Evolutionary conservation across 306 rosid species (phyloP), one percentile per base, ranked within the genome.

Genomic region (Amphicarpaea edgeworthii): DNA sequence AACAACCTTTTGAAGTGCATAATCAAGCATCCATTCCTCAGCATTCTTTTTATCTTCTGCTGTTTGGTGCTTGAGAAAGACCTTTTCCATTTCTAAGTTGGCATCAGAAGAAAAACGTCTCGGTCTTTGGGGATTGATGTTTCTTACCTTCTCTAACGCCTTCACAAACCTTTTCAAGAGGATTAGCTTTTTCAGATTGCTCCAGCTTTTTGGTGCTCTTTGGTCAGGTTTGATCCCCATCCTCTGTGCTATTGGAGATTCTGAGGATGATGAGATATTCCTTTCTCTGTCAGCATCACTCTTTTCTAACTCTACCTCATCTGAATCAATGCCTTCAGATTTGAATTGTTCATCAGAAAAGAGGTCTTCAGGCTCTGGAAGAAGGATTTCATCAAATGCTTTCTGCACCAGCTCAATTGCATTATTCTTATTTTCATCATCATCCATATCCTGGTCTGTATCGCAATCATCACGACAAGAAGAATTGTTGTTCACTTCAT

Each of bases 11-110:
- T 86, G 97, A 75, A 95, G 86, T 68, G 99, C 99, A 69, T 79
- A 72, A 78, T 95, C 97, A 63, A 95, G 92, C 97, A 92, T 92
- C 97, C 97, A 95, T 78, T 95, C 96, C 84, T 92, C 97, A 4
- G 84, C 76, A 46, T 85, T 89, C 60, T 82, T 90, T 32, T 68
- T 85, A 76, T 88, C 85, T 49, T 86, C 93, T 1, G 75, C 72
- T 40, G 69, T 85, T 78, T 79, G 91, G 73, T n/a, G 90, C 83
- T 83, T 87, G 42, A 92, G 91, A 77, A 38, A 60, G 76, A 89
- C 87, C 53, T 81, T 88, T 66, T 86, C 97, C 23, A 84, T 87
- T 70, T 85, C 92, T 3, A 64, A 79, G 15, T 75, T 78, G 17
- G 81, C 79, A 70, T 85, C 86, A 55, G 80, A 62, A 7, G 91